Base-by-base conservation (phyloP, 768 basidiomycete species). In the Gyrodon lividus region DNA sequence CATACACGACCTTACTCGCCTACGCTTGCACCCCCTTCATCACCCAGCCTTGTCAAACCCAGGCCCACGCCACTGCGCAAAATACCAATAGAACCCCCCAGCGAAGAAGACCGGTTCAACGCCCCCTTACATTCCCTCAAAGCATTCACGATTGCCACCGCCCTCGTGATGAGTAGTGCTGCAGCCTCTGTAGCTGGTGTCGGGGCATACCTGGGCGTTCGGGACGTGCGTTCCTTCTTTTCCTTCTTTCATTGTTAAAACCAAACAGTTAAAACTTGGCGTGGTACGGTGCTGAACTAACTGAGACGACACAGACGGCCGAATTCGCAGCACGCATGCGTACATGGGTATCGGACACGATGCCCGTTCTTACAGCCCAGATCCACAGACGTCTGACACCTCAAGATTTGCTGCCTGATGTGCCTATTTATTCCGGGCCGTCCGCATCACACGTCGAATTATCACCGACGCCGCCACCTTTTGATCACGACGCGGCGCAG, bases 121-220 rank as follows among this genome's bases (percentile, higher is more conserved):
- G 79, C 74, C 0, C 77, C 77, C 0, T 50, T 86, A 2, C 76
- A 82, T 56, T 77, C 79, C 1, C 70, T 78, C 5, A 86, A 85
- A 57, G 87, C 87, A 0, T 82, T 90, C 35, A 72, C 76, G 3
- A 75, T 87, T 37, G 85, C 87, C 4, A 89, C 87, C 0, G 60
- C 77, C 9, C 59, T 86, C 30, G 86, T 88, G 22, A 59, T 75
- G 0, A 65, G 74, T 3, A 72, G 77, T 22, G 84, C 78, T 0
- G 64, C 72, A 5, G 69, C 64, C 0, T 64, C 79, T 5, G 68
- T 81, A 3, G 75, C 71, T 59, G 76, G 77, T 1, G 73, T 87
- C 24, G 78, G 82, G 65, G 63, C 69, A 12, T 70, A 71, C 40
- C 64, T 87, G 46, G 82, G 79, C 28, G 79, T 86, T 2, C 62